Percentiles rank a stretch among this genome's conserved stretches.
Conservation (phyloP, 1,284 basidiomycete species). For the Inonotus hispidus region DNA sequence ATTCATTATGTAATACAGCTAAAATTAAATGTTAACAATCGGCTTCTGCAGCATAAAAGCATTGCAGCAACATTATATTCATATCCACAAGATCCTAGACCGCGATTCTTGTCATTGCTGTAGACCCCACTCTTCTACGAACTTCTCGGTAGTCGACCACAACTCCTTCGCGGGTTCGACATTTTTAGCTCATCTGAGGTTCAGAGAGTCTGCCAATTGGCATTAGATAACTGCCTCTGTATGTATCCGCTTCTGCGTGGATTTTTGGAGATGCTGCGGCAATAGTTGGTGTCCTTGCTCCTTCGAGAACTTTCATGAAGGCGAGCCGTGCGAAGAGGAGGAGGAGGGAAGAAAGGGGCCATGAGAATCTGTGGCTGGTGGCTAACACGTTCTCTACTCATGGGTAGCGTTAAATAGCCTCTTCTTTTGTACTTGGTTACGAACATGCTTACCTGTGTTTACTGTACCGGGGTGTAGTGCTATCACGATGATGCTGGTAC, state of each 20-base stretch:
- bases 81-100: no score
- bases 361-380: slow-evolving; percentile 16
- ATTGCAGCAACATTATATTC: no score
- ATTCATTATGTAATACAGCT: no score
- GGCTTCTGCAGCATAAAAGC: no score
- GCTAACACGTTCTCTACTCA: background rate
- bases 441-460: slow-evolving; percentile 25
- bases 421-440: background rate
- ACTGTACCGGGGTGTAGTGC: slow-evolving; percentile 22
- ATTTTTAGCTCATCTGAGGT: slow-evolving; percentile 26
- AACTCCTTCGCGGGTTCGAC: slow-evolving; percentile 38
- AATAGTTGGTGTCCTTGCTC: slow-evolving; percentile 22
- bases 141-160: slow-evolving; percentile 37
- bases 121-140: slow-evolving; percentile 21
- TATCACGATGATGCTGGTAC: slow-evolving; percentile 16
- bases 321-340: slow-evolving; percentile 33
- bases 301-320: slow-evolving; percentile 31
- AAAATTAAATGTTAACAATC: no score
- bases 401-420: background rate
- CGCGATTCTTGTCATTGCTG: no score
- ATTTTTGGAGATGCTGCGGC: slow-evolving; percentile 41
- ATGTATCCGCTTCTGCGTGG: slow-evolving; percentile 32
- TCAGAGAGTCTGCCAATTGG: slow-evolving; percentile 22
- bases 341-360: slow-evolving; percentile 27
- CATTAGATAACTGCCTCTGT: slow-evolving; percentile 33